phyloP scores from a whole-genome alignment of 768 basidiomycete species.

The Candolleomyces aberdarensis region DNA sequence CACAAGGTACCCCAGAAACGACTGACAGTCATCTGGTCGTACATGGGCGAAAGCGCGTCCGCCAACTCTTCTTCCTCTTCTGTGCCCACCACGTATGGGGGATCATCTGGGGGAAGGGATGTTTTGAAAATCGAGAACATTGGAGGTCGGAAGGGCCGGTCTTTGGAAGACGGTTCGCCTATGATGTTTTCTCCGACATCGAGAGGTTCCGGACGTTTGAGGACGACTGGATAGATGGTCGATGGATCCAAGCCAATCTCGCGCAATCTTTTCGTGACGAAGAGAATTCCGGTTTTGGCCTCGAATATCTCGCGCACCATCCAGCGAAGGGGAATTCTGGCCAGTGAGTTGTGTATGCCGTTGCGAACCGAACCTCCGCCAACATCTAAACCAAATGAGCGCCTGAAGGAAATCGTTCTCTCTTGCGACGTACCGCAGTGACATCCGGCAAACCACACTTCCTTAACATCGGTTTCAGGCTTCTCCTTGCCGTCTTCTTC shows the following conservation, averaged over 20 bases:
- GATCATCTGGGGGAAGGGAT: no score
- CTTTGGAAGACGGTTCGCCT: no score
- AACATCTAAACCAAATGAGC: conserved; percentile 34
- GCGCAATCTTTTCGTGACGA: conserved; percentile 42
- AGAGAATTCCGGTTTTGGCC: conserved; percentile 54
- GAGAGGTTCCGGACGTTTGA: conserved; percentile 29
- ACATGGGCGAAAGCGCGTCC: conserved; percentile 54
- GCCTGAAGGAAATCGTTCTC: background rate
- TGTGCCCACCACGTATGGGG: no score
- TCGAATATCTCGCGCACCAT: conserved; percentile 69
- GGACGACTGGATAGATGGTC: conserved; percentile 34
- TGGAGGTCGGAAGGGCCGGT: no score
- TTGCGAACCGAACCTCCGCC: conserved; percentile 54
- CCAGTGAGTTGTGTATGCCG: conserved; percentile 42
- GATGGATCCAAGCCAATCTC: conserved; percentile 39
- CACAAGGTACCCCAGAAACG: conserved; percentile 47
- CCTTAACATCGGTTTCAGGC: no score
- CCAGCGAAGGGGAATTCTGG: conserved; percentile 57
- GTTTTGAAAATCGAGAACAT: background rate
- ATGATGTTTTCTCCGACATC: no score
- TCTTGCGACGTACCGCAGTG: conserved; percentile 35
- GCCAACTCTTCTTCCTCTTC: conserved; percentile 62
- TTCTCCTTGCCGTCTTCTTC: no score
- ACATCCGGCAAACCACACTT: conserved; percentile 42
- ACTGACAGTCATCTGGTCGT: conserved; percentile 53